phyloP scores from a whole-genome alignment of 2,329 filamentous ascomycete genomes.

The Aspergillus amoenus region DNA sequence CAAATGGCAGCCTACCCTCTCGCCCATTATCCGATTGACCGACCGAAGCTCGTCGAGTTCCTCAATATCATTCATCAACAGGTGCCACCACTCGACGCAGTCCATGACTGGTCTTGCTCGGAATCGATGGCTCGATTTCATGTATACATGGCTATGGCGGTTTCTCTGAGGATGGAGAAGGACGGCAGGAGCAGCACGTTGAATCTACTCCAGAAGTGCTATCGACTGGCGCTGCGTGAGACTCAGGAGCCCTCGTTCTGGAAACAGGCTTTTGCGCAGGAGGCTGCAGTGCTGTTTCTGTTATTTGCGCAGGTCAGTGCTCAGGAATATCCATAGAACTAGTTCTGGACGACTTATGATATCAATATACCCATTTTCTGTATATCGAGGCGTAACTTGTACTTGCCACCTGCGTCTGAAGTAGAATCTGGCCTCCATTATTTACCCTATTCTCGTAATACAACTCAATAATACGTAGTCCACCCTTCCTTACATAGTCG shows the following conservation, averaged over 20 bases:
- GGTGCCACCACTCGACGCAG: background rate
- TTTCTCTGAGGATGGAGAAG: slow-evolving; percentile 8
- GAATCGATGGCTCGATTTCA: slow-evolving; percentile 15
- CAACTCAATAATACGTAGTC: no score
- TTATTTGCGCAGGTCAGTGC: slow-evolving; percentile 10
- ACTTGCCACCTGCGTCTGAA: no score
- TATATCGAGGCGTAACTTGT: no score
- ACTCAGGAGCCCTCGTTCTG: slow-evolving; percentile 9
- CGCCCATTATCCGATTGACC: slow-evolving; percentile 2
- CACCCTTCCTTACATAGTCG: no score
- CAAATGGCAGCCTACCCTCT: background rate
- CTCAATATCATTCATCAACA: slow-evolving; percentile 9
- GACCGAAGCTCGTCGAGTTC: slow-evolving; percentile 1
- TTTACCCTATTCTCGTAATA: no score
- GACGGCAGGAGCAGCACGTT: background rate
- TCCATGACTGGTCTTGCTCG: background rate
- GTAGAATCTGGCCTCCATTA: no score
- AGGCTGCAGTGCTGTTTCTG: slow-evolving; percentile 8
- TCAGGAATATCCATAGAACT: background rate
- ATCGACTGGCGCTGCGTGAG: slow-evolving; percentile 12
- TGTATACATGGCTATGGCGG: slow-evolving; percentile 17
- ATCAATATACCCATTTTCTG: no score
- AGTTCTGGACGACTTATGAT: no score
- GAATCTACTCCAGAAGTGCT: slow-evolving; percentile 11
- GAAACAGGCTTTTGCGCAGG: slow-evolving; percentile 7